Conservation (phyloP, 2,329 filamentous ascomycete species). For the Trichoderma atrobrunneum region DNA sequence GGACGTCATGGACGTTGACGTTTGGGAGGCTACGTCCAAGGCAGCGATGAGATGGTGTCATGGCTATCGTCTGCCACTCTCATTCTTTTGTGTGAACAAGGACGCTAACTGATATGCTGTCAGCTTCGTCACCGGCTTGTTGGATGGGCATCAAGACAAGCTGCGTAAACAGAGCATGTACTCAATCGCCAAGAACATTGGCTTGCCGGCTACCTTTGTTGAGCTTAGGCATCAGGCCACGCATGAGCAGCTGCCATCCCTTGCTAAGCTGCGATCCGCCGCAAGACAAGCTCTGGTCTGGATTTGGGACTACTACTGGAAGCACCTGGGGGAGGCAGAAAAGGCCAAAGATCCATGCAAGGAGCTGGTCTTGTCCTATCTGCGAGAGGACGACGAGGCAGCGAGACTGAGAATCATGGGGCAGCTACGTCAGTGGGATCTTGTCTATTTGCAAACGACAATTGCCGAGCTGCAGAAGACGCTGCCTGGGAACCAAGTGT, state of each 20-base stretch:
- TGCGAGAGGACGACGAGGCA: constrained; percentile 35
- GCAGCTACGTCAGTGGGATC: constrained; percentile 37
- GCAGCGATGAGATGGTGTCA: constrained; percentile 1
- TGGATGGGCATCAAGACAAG: constrained; percentile 70
- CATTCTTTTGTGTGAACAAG: neutral
- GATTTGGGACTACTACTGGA: constrained; percentile 92
- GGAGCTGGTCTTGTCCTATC: constrained; percentile 38
- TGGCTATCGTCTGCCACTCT: neutral
- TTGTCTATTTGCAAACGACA: constrained; percentile 35
- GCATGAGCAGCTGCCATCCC: constrained; percentile 79
- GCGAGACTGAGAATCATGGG: constrained; percentile 27
- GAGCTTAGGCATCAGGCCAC: constrained; percentile 87
- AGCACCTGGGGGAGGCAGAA: constrained; percentile 39
- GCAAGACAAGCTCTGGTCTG: constrained; percentile 70
- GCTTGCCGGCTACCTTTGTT: constrained; percentile 74
- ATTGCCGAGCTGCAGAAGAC: constrained; percentile 40
- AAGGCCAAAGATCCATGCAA: constrained; percentile 29
- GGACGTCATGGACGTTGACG: neutral
- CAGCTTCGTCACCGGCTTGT: constrained; percentile 76
- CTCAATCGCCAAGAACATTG: constrained; percentile 64
- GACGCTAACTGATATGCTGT: constrained; percentile 12
- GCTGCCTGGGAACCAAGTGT: constrained; percentile 42
- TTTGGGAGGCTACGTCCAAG: neutral
- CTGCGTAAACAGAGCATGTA: constrained; percentile 71
- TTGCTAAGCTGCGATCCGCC: constrained; percentile 69